phyloP scores from a whole-genome alignment of 257 asterid genomes.

The Schizonepeta tenuifolia region DNA sequence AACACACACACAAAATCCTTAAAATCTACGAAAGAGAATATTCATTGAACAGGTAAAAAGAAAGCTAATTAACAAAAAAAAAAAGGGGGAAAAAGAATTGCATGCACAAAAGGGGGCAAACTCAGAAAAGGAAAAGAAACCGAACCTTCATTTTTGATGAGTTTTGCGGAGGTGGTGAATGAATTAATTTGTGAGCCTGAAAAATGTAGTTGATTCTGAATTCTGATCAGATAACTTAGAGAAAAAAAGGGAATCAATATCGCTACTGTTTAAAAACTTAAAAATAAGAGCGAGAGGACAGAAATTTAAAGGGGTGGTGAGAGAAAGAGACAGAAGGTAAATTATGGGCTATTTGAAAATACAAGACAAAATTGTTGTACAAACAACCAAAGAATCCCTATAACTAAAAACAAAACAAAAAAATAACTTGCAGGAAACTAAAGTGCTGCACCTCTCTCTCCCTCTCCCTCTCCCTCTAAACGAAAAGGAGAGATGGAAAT shows the following conservation, averaged over 20 bases:
- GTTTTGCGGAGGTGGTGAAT: not conserved
- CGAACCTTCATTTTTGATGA: slow-evolving; percentile 43
- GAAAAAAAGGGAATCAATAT: slow-evolving; percentile 9
- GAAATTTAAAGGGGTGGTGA: slow-evolving; percentile 27
- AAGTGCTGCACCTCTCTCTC: slow-evolving; percentile 3
- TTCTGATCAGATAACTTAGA: slow-evolving; percentile 25
- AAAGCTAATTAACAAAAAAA: no score
- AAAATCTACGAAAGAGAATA: not conserved
- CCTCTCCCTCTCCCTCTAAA: slow-evolving; percentile 14
- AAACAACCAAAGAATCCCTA: slow-evolving; percentile 12
- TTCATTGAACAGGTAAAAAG: no score
- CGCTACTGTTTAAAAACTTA: slow-evolving; percentile 11
- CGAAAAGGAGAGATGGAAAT: not conserved
- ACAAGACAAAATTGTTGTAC: slow-evolving; percentile 7
- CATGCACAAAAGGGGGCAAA: not conserved
- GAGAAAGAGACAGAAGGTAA: slow-evolving; percentile 35
- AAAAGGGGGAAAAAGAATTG: not conserved
- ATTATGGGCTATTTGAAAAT: slow-evolving; percentile 28
- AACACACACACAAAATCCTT: not conserved
- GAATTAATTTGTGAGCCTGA: slow-evolving; percentile 9
- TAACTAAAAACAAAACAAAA: not conserved
- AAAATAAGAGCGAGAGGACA: slow-evolving; percentile 21
- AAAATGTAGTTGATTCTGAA: slow-evolving; percentile 27
- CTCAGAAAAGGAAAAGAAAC: not conserved
- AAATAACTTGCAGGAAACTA: not conserved